Evolutionary conservation across 2,329 filamentous ascomycete species (phyloP), one percentile per base, ranked within the genome.

Genomic region (Leptographium wingfieldii): DNA sequence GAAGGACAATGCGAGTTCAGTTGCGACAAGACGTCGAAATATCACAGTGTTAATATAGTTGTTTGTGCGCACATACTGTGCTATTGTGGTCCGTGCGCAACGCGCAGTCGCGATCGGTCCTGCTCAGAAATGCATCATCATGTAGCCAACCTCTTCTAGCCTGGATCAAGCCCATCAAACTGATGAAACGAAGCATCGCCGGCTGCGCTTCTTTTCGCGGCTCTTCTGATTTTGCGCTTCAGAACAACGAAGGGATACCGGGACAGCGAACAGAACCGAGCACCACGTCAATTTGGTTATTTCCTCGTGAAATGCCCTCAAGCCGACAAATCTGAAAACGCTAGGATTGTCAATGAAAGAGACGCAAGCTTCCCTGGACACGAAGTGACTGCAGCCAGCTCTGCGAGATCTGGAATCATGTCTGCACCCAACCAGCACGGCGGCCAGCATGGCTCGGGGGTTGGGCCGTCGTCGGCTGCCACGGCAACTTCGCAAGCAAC

Each of bases 401-500:
- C 35, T 29, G 10, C 22, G 22, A 54, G 10, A 3, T 27, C 46
- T 5, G 22, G 11, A n/a, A 51, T n/a, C 49, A 65, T 65, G 63
- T 65, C 63, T 29, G 58, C 57, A 29, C 31, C 62, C 1, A 63
- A 60, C 43, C 57, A 58, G 27, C 62, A 65, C 19, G 56, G 60
- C 19, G 58, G 57, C 49, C 64, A 62, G 31, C 63, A 66, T 53
- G 64, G 65, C 35, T 56, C 65, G 22, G 62, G 65, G 22, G 63
- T 49, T 5, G 58, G 60, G 11, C 22, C 56, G 25, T 31, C 69
- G 60, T 58, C 65, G 59, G 55, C 65, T 6, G 63, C 65, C 31
- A 51, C 67, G 19, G 31, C 25, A 11, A 51, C 54, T 2, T 38
- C 63, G 5, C 61, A 61, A 12, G 68, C 74, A 22, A 65, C 73